Base-by-base conservation (phyloP, 2,329 filamentous ascomycete genomes). In the Tolypocladium endophyticum region DNA sequence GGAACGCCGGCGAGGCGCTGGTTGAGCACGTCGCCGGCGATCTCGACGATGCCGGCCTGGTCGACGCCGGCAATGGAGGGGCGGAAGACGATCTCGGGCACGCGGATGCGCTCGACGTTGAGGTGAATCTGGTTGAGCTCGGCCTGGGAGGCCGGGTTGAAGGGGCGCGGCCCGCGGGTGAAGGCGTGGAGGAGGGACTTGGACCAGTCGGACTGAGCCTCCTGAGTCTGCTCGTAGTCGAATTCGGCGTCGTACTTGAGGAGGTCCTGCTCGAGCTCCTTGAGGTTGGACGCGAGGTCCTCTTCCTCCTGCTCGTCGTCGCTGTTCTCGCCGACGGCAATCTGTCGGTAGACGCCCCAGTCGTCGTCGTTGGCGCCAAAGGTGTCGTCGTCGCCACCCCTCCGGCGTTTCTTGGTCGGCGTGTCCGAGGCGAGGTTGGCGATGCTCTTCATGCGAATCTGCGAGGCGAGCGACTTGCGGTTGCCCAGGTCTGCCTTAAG, bases 301-400 rank as follows among this genome's bases (percentile, higher is more conserved):
- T 93, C 90, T 70, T 97, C 93, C 70, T 96, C 92, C 57, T 96
- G 92, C 67, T 93, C 89, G 65, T 97, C 92, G 63, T 94, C 90
- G 69, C 88, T 90, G 65, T 81, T 81, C 9, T 89, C 88, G 57
- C 91, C 92, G 0, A 89, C 91, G 2, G 91, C 90, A 60, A 97
- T 95, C 47, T 90, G 90, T 58, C 94, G 87, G 74, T 99, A 99
- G 18, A 99, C 91, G 60, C 91, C 91, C 94, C 94, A 99, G 73
- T 99, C 94, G 60, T 95, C 92, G 69, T 99, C 94, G 72, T 99
- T 93, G 56, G 92, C 92, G 60, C 94, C 94, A 70, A 99, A 99
- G 61, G 90, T 92, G 71, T 99, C 94, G 68, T 99, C 94, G 70
- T 97, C 93, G 4, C 88, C 90, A 9, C 91, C 92, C 23, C 92